A percentile compares a stretch with the other conserved stretches of the same genome.
Conservation (phyloP, 2,329 filamentous ascomycete species). For the Diaporthe sp. region DNA sequence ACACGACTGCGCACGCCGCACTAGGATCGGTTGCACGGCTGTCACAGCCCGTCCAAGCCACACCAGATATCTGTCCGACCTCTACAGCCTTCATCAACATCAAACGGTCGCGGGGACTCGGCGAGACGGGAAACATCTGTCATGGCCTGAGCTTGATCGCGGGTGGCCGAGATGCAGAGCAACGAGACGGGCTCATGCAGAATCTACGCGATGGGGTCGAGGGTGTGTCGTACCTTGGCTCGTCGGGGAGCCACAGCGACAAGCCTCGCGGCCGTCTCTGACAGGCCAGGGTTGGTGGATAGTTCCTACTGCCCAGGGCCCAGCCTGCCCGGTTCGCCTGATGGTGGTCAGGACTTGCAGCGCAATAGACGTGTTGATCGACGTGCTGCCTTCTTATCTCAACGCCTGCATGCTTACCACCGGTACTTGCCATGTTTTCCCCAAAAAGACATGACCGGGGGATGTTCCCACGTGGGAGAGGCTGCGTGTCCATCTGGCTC, state of each 20-base stretch:
- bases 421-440: neutral
- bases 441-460: neutral
- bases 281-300: neutral
- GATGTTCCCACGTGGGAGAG: slow-evolving; percentile 17
- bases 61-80: slow-evolving; percentile 1
- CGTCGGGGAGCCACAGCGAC: neutral
- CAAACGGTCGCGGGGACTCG: slow-evolving; percentile 13
- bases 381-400: slow-evolving; percentile 14
- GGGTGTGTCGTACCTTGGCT: neutral
- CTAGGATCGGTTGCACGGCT: slow-evolving; percentile 33
- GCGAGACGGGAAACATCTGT: slow-evolving; percentile 19
- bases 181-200: neutral
- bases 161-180: neutral
- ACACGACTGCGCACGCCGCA: slow-evolving; percentile 12
- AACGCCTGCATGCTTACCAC: neutral
- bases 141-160: neutral
- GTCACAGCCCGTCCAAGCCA: slow-evolving; percentile 27
- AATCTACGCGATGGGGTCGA: neutral
- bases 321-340: slow-evolving; percentile 15
- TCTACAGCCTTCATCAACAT: slow-evolving; percentile 5
- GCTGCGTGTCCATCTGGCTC: slow-evolving; percentile 20
- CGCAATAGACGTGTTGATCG: neutral
- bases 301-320: neutral
- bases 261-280: neutral
- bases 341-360: neutral